Evolutionary conservation across 805 yeast species (phyloP).

Genomic region (Vanderwaltozyma yarrowii): DNA sequence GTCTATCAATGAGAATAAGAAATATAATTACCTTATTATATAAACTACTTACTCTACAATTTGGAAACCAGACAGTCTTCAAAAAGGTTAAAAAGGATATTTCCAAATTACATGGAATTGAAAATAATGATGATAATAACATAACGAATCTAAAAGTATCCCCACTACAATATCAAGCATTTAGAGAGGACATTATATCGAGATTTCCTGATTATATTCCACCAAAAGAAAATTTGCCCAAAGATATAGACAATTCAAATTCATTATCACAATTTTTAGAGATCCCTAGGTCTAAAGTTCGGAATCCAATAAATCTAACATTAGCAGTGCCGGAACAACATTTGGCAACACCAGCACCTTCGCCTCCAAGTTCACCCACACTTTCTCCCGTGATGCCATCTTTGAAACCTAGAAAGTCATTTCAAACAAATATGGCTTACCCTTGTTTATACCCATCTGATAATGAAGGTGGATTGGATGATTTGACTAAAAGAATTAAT

Average conservation of each 20-base stretch:
- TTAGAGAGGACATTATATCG: conserved; percentile 60
- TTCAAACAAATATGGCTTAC: conserved; percentile 55
- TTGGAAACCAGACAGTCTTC: conserved; percentile 46
- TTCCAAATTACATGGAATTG: conserved; percentile 30
- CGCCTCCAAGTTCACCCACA: conserved; percentile 55
- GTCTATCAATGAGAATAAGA: conserved; percentile 39
- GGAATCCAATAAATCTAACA: conserved; percentile 22
- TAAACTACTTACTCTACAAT: conserved; percentile 44
- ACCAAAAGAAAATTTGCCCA: conserved; percentile 39
- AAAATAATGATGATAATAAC: conserved; percentile 14
- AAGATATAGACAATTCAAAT: conserved; percentile 37
- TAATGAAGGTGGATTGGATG: conserved; percentile 26
- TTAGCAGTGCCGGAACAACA: conserved; percentile 24
- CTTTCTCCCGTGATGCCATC: conserved; percentile 5
- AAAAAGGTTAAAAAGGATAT: conserved; percentile 38
- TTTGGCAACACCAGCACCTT: conserved; percentile 81
- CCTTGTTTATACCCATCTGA: conserved; percentile 56
- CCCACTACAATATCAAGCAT: conserved; percentile 77
- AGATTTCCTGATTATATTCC: conserved; percentile 65
- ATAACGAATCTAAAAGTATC: conserved; percentile 41
- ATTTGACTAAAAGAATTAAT: conserved; percentile 8
- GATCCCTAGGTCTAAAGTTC: conserved; percentile 41
- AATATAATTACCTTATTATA: conserved; percentile 44
- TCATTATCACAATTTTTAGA: conserved; percentile 53
- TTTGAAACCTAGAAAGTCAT: conserved; percentile 39